These are phyloP conservation scores for Pseudopithomyces chartarum DNA, from an alignment of 2,329 filamentous ascomycete genomes.

Conservation along the genomic window DNA sequence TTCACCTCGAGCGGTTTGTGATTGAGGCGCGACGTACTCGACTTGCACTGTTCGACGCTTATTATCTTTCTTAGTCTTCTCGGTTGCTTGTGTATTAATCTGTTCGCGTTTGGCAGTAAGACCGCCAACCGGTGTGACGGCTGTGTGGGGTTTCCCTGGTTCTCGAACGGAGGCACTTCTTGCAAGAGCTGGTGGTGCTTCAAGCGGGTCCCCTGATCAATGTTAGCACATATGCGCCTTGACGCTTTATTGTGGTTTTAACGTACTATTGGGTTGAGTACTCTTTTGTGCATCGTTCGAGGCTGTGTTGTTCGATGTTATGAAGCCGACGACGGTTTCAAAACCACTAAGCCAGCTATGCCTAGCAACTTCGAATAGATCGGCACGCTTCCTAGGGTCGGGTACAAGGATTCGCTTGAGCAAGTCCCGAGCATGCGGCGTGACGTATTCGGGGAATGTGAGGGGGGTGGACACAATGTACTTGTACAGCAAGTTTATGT, in stretches of 20 bases:
- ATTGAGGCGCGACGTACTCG: conserved; percentile 92
- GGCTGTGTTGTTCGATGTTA: conserved; percentile 92
- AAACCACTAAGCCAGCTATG: conserved; percentile 99
- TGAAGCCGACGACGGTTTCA: conserved; percentile 93
- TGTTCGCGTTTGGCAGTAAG: conserved; percentile 75
- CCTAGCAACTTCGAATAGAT: conserved; percentile 94
- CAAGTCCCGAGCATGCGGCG: conserved; percentile 91
- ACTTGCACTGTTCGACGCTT: conserved; percentile 96
- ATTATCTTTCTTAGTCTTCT: conserved; percentile 68
- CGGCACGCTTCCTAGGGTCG: conserved; percentile 90
- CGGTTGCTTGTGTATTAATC: conserved; percentile 69
- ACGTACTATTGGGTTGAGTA: conserved; percentile 65
- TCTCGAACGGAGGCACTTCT: conserved; percentile 93
- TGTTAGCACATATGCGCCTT: conserved; percentile 2
- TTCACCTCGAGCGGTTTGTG: conserved; percentile 78
- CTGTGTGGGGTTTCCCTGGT: conserved; percentile 68
- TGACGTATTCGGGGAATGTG: conserved; percentile 98
- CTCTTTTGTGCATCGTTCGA: conserved; percentile 83
- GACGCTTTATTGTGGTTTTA: neutral
- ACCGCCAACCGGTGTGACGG: conserved; percentile 58
- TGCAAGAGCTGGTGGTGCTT: conserved; percentile 69
- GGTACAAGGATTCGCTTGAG: conserved; percentile 92
- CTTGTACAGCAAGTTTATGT: conserved; percentile 98
- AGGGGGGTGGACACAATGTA: conserved; percentile 97
- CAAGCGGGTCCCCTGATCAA: conserved; percentile 55